Base-by-base conservation (phyloP, 2,329 filamentous ascomycete genomes). In the Dothistroma pini region DNA sequence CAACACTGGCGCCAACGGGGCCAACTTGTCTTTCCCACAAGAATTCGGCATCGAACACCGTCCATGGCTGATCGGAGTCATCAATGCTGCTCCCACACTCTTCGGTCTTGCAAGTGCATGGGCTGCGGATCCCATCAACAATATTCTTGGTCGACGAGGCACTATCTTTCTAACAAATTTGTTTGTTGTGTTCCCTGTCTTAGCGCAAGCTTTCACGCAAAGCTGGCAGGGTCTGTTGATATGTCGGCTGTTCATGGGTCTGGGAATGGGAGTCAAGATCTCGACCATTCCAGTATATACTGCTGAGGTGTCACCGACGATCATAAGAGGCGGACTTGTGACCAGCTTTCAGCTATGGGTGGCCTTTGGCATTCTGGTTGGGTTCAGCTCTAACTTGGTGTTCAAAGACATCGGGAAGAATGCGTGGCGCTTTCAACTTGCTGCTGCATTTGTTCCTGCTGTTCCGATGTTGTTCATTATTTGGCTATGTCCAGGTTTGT, bases 171-270 rank as follows among this genome's bases (percentile, higher is more conserved):
- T 76, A 44, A 69, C 72, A 1, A 72, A 71, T 14, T 60, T 72
- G 10, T 63, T 68, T 80, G 89, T 16, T 85, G 75, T 89, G 19
- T 47, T 68, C 86, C 85, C 89, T 9, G 89, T 87, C 54, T 79
- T 35, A 80, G 85, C 63, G 74, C 88, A 78, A 83, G 88, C 81
- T 0, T 69, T 84, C n/a, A 79, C 80, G n/a, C 83, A 86, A 63
- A 83, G 82, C 87, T 93, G 89, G 89, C 80, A 79, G 71, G 83
- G 90, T 67, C 83, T 92, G 66, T 81, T 93, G 57, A 79, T 84
- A 49, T 86, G 84, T 56, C 85, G 90, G 35, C 81, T 93, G 58
- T 80, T 89, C 8, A 81, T 93, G 57, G 90, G 90, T 16, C 83
- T 93, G 38, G 70, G 70, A 1, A 68, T 72, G 51, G 70, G 70